A percentile compares a stretch with the other conserved stretches of the same genome.
phyloP scores from a whole-genome alignment of 2,329 filamentous ascomycete genomes.

The Pseudogymnoascus sp. region DNA sequence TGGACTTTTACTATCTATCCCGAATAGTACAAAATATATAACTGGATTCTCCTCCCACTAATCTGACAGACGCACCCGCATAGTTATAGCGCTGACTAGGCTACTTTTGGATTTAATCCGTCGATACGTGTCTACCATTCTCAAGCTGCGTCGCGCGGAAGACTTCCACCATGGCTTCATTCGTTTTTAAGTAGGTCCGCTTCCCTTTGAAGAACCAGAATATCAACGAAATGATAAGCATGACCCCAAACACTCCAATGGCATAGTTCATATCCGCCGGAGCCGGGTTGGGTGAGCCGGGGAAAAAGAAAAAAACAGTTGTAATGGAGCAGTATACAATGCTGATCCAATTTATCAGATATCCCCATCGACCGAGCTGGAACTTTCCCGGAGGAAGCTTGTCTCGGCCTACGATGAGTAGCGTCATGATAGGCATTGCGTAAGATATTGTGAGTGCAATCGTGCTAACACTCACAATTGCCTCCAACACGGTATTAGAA shows the following conservation, averaged over 20 bases:
- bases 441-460: slow-evolving; percentile 48
- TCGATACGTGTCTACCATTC: neutral
- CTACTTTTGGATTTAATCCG: neutral
- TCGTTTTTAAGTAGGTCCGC: slow-evolving; percentile 11
- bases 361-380: slow-evolving; percentile 37
- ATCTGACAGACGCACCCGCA: no score
- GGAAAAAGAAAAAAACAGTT: slow-evolving; percentile 49
- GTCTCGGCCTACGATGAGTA: slow-evolving; percentile 44
- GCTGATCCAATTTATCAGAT: slow-evolving; percentile 39
- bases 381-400: slow-evolving; percentile 40
- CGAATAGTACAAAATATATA: no score
- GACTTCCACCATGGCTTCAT: slow-evolving; percentile 11
- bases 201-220: slow-evolving; percentile 44
- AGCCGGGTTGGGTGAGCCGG: slow-evolving; percentile 36
- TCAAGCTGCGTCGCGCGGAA: slow-evolving; percentile 12
- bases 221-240: slow-evolving; percentile 40
- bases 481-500: slow-evolving; percentile 43
- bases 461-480: slow-evolving; percentile 47
- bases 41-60: no score
- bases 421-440: slow-evolving; percentile 40
- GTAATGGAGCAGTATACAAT: slow-evolving; percentile 44
- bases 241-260: slow-evolving; percentile 48
- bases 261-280: slow-evolving; percentile 49
- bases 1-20: no score
- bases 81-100: no score